phyloP scores from a whole-genome alignment of 2,329 filamentous ascomycete genomes.

The Cercospora janseana region DNA sequence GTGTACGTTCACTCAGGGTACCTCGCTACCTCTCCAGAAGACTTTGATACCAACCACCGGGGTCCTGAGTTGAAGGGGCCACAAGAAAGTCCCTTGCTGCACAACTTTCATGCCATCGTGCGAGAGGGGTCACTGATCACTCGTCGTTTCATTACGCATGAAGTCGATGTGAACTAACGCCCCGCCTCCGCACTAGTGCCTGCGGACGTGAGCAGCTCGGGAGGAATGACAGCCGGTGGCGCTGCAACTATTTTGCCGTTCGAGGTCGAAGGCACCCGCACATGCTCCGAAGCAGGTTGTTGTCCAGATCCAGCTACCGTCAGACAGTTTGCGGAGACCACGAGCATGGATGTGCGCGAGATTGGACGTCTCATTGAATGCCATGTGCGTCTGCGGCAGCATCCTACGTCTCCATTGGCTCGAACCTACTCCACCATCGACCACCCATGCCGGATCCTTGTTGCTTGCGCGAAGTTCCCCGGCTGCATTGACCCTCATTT shows the following conservation, averaged over 20 bases:
- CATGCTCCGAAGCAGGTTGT: neutral
- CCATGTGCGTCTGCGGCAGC: conserved; percentile 10
- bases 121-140: no score
- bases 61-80: neutral
- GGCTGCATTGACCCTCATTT: neutral
- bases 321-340: conserved; percentile 8
- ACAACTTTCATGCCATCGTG: neutral
- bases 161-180: conserved; percentile 10
- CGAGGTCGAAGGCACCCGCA: no score
- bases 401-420: conserved; percentile 14
- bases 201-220: conserved; percentile 3
- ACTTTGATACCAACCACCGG: conserved; percentile 9
- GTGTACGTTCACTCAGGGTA: neutral
- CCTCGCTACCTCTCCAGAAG: conserved; percentile 1
- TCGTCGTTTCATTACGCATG: no score
- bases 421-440: conserved; percentile 17
- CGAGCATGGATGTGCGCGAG: conserved; percentile 3
- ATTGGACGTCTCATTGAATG: conserved; percentile 10
- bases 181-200: conserved; percentile 2
- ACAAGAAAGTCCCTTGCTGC: neutral
- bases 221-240: conserved; percentile 6
- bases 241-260: conserved; percentile 13
- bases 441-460: conserved; percentile 4
- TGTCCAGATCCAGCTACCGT: neutral
- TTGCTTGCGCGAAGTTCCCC: conserved; percentile 4